Base-by-base conservation (phyloP, 352 stramenopile species). In the Globisporangium viniferum region DNA sequence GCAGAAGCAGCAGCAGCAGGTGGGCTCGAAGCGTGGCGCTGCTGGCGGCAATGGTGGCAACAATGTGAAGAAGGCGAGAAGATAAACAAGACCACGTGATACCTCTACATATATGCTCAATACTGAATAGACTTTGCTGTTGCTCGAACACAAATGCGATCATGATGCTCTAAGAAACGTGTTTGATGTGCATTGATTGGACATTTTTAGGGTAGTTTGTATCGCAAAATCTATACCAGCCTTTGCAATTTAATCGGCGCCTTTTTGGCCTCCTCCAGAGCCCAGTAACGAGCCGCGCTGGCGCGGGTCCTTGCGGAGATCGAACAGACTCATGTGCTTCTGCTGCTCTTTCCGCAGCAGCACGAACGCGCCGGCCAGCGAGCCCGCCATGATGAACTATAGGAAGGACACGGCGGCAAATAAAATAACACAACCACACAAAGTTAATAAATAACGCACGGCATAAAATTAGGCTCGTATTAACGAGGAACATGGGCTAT, bases 321-420 rank as follows among this genome's bases (percentile, higher is more conserved):
- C 85, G 60, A 95, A 93, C 15, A 80, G 79, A 67, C 84, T 95
- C 80, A 93, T 66, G 75, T 95, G 80, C 4, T 93, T 95, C 24
- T 75, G 71, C 51, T 86, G 80, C 68, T 95, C 87, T 63, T 80
- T 79, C 60, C 75, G 67, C 27, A 95, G 61, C 22, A 91, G 51
- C 36, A 73, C 59, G 9, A 88, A 78, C 5, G 85, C 79, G n/a
- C 74, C 70, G 2, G 66, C 69, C 2, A 95, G 59, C 5, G 86
- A 20, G 8, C 68, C 70, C 1, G 69, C 59, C 84, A 95, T 92
- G 41, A 80, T 56, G 29, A 84, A 62, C 87, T 94, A 59, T 27
- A 64, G 15, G 22, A n/a, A 44, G 14, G 36, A 44, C 36, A 44
- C 36, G 0, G n/a, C 36, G 0, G n/a, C 53, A 63, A 18, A 46